Base-by-base conservation (phyloP, 441 rosid species). In the Gossypium laxum region DNA sequence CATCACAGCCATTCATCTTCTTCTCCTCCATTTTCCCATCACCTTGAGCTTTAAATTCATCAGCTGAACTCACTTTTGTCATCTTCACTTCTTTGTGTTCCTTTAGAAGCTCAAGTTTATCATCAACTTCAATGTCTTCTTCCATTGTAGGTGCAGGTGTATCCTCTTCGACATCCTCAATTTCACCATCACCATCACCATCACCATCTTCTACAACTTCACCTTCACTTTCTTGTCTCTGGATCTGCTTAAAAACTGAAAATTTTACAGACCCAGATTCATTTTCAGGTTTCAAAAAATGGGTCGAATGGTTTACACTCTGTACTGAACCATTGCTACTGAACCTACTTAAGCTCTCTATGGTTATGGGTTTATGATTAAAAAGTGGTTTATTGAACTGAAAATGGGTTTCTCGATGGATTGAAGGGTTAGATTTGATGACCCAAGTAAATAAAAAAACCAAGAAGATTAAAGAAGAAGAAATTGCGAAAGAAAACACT, bases 381-480 rank as follows among this genome's bases (percentile, higher is more conserved):
- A 74, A 54, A 65, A 77, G 70, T 28, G 85, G 24, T 19, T 57
- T 21, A 21, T 82, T 79, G 74, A 87, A 76, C 78, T 83, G 86
- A 70, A 89, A 52, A 72, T 67, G 76, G 63, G 86, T 19, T 17
- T 84, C 76, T 15, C 72, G 75, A 71, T 62, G 84, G 66, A 83
- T 21, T 14, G 75, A 77, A 80, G 93, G 87, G 67, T 78, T 78
- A 12, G 84, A 82, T 78, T 78, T 85, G 83, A 80, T 32, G 22
- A 80, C 60, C 86, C 90, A 88, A 74, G 73, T 8, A 43, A 89
- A 86, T 75, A 91, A 82, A 78, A 84, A 68, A 50, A 75, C 32
- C 60, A 93, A 72, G 77, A 87, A 81, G 77, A 83, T 56, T 32
- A 91, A 61, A 67, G 88, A 88, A 79, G 84, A 82, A 18, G 88